Evolutionary conservation across 225 moss, liverwort and hornwort genomes (phyloP), one percentile per base, ranked within the genome.

Genomic region (Bryum argenteum): DNA sequence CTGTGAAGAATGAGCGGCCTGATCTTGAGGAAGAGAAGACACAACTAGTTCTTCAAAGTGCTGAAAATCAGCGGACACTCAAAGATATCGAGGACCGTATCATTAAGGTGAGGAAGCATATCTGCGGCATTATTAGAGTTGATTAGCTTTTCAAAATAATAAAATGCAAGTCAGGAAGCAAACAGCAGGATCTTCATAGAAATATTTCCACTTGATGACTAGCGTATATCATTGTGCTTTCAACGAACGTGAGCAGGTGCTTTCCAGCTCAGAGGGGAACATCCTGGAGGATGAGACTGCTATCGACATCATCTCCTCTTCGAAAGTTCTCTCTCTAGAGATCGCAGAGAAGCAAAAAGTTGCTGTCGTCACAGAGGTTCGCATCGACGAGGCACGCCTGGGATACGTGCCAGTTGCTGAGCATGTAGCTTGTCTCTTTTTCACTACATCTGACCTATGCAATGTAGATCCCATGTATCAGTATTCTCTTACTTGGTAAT

Each of bases 21-120:
- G 90, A 88, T 41, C 77, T 90, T 57, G 90, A 90, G 82, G 90
- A 90, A 61, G 88, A 90, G 72, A 90, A 90, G 70, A 90, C 85
- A 10, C 87, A 90, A 61, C 85, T 90, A 10, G 85, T 90, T 10
- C 70, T 90, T 45, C 90, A 90, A 81, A 85, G 87, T 68, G 88
- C 87, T 53, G 85, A 90, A 63, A 90, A 88, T 76, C 90, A 90
- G 77, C 77, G 87, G 16, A 85, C 83, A 58, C 81, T 90, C 17
- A 90, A 90, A 66, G 88, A 88, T 54, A 90, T 90, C 47, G 90
- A 90, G 76, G 90, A 88, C 75, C 77, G 82, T 15, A 90, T 90
- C 72, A 83, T 87, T 42, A 69, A 90, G 87, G 90, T 90, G 58
- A 71, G 47, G 37, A 37, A 20, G 28, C 48, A 51, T 33, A 38